Base-by-base conservation (phyloP, 768 basidiomycete species). In the Mrakia hoshinonis region DNA sequence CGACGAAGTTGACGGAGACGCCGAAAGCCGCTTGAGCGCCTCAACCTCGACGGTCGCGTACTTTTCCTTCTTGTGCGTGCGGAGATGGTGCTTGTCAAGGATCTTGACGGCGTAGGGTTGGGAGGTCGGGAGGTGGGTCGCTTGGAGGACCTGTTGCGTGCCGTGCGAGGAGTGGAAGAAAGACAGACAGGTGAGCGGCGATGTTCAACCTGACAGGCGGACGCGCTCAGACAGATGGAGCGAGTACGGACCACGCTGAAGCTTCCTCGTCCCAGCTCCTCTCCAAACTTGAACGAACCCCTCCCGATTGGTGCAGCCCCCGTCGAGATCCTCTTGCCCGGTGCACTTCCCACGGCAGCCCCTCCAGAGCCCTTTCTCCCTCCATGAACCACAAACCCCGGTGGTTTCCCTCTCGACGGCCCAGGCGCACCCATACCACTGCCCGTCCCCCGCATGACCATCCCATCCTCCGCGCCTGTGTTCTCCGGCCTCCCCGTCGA, bases 41-140 rank as follows among this genome's bases (percentile, higher is more conserved):
- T 88, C 87, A 79, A 89, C 89, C 81, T 94, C 92, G 0, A 88
- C 85, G 38, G 86, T 82, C n/a, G 88, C 90, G 34, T 88, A 88
- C 34, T 84, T 83, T 76, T 87, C 85, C 79, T 90, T 90, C 77
- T 89, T 86, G 76, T 90, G 87, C 36, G 76, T 76, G 26, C 86
- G 84, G 63, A 94, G 83, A 77, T 92, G 89, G 48, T 83, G 85
- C 82, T 94, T 94, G 80, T 91, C 89, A 65, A 92, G 83, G 20
- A 90, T 85, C 80, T 91, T 91, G 76, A 90, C 83, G 3, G 90
- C 89, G 76, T 89, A 90, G 60, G 84, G 81, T 70, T 87, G 84
- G 24, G 85, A 83, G 20, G 86, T 87, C 49, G 82, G 78, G 46
- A 82, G 78, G 70, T 86, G 82, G 48, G 81, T 83, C 55, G 83